Evolutionary conservation across 129 eudicot species (phyloP), one percentile per base, ranked within the genome.

Genomic region (Arctium lappa): DNA sequence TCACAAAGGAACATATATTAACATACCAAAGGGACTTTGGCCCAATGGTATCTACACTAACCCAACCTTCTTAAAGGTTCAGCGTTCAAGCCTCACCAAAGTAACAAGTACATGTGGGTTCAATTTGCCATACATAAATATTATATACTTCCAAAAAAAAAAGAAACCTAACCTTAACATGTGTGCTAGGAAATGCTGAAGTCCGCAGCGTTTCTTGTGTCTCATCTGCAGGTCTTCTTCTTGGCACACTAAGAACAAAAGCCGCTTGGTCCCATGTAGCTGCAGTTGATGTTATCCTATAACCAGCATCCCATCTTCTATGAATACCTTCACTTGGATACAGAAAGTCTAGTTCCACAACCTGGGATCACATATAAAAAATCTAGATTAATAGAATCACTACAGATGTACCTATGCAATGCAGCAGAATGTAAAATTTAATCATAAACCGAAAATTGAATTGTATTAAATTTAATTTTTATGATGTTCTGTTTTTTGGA

Each of bases 301-400:
- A 92, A 12, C 97, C 98, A 16, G 90, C 87, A 74, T 94, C 97
- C 98, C 98, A 94, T 81, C 98, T 92, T 85, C 81, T 83, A 85
- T 92, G 98, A 66, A 94, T 87, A 76, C 98, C 98, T 88, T 94
- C 98, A 84, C 98, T 92, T 8, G 98, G 98, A 82, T 94, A 94
- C 62, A 90, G 84, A 76, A 94, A 94, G 84, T 94, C 98, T 46
- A 94, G 79, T 69, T 94, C 98, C 88, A 94, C 98, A 29, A 92
- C 97, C 98, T 94, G 87, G 1, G 50, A 40, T 69, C n/a, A 72
- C 18, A 82, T 82, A 37, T 22, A 7, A 81, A 62, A 76, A 18
- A 80, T 11, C 46, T 13, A 48, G 16, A 18, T 36, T 6, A 69
- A 29, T 74, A 60, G 9, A 60, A n/a, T 2, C 56, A 46, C 56